Evolutionary conservation across 2,329 filamentous ascomycete genomes (phyloP).

Genomic region (Phialophora chinensis): DNA sequence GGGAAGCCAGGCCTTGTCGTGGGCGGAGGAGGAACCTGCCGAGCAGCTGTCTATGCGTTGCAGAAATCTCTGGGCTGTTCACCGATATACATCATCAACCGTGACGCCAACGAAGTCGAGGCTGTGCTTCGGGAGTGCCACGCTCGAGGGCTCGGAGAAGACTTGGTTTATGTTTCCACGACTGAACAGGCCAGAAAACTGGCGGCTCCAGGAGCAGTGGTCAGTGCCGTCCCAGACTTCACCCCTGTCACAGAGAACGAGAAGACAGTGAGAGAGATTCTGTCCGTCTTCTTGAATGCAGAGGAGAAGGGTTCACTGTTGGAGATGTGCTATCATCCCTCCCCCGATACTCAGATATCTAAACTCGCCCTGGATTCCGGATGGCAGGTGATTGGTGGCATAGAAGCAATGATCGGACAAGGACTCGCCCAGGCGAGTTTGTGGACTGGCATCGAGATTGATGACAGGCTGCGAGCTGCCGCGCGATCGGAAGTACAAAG

Average conservation of each 20-base stretch:
- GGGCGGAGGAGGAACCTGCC: constrained; percentile 78
- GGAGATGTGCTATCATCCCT: constrained; percentile 84
- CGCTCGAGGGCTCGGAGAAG: constrained; percentile 63
- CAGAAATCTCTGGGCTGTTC: constrained; percentile 71
- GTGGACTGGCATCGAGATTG: constrained; percentile 69
- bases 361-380: constrained; percentile 65
- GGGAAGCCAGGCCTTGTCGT: constrained; percentile 72
- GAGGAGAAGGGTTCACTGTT: constrained; percentile 70
- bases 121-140: constrained; percentile 70
- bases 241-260: constrained; percentile 70
- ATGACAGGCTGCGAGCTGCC: constrained; percentile 46
- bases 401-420: constrained; percentile 78
- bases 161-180: constrained; percentile 66
- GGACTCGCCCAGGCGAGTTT: constrained; percentile 68
- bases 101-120: constrained; percentile 70
- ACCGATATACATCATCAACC: constrained; percentile 77
- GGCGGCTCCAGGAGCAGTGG: constrained; percentile 68
- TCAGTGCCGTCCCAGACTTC: constrained; percentile 78
- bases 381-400: constrained; percentile 77
- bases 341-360: constrained; percentile 70
- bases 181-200: constrained; percentile 65
- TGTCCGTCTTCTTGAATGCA: constrained; percentile 47
- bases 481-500: constrained; percentile 23
- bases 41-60: constrained; percentile 77
- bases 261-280: constrained; percentile 62